Percentiles rank a stretch among this genome's conserved stretches.
Conservation (phyloP, 73 alveolate species). For the Tetrahymena elliotti region DNA sequence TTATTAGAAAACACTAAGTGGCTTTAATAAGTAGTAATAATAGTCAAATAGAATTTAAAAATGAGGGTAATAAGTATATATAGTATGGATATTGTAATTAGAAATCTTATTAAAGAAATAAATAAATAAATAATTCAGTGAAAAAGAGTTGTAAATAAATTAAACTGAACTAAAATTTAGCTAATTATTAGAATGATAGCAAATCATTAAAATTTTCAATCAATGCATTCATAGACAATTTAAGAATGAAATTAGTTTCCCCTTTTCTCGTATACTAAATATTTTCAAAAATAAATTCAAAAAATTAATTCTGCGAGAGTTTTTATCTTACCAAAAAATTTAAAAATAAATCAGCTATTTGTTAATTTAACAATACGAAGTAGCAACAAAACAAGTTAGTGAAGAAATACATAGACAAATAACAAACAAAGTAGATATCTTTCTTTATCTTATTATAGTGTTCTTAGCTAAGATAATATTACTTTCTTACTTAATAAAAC, state of each 20-base stretch:
- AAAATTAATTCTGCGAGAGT: background rate
- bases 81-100: too few relatives aligned
- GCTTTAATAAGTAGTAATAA: too few relatives aligned
- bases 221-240: too few relatives aligned
- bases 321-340: background rate
- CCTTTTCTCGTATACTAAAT: background rate
- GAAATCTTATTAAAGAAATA: too few relatives aligned
- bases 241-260: background rate
- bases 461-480: background rate
- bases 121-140: background rate
- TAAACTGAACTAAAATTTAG: background rate
- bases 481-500: background rate
- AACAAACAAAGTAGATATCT: background rate
- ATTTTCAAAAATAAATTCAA: background rate
- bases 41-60: too few relatives aligned
- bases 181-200: background rate
- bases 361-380: background rate
- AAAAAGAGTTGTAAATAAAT: background rate
- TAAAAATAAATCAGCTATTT: background rate
- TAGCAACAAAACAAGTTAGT: background rate
- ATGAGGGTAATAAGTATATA: too few relatives aligned
- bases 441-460: background rate
- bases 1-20: too few relatives aligned
- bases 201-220: too few relatives aligned
- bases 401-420: background rate